A percentile compares a stretch with the other conserved stretches of the same genome.
phyloP scores from a whole-genome alignment of 2,329 filamentous ascomycete species.

The Ophiostoma sp. region DNA sequence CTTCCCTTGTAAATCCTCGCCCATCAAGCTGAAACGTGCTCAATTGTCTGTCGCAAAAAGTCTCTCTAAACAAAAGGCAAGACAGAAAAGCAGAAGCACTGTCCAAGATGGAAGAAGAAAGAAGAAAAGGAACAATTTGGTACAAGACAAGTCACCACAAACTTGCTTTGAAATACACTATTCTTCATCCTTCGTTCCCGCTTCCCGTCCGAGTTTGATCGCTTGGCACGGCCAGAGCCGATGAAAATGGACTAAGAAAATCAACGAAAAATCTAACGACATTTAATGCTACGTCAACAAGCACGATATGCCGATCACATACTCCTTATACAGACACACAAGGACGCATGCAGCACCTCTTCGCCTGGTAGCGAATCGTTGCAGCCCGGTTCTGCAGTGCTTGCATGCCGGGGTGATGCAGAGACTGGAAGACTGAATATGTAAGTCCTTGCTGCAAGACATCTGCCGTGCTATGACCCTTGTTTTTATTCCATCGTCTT shows the following conservation, averaged over 20 bases:
- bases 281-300: no score
- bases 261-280: neutral
- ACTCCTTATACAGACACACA: neutral
- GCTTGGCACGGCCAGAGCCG: slow-evolving; percentile 15
- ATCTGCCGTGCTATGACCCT: neutral
- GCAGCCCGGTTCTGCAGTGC: neutral
- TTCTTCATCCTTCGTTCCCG: neutral
- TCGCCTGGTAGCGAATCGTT: neutral
- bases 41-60: slow-evolving; percentile 13
- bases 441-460: neutral
- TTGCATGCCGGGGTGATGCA: neutral
- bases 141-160: neutral
- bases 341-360: neutral
- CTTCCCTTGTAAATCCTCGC: neutral
- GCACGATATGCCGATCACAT: neutral
- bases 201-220: slow-evolving; percentile 13
- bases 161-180: neutral
- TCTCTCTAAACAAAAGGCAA: neutral
- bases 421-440: neutral
- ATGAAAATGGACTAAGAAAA: neutral
- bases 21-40: slow-evolving; percentile 21
- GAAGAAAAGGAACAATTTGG: neutral
- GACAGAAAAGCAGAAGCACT: neutral
- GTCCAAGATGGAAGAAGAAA: neutral
- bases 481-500: no score